Percentiles rank a stretch among this genome's conserved stretches.
Conservation (phyloP, 2,329 filamentous ascomycete species). For the Alternaria triticimaculans region DNA sequence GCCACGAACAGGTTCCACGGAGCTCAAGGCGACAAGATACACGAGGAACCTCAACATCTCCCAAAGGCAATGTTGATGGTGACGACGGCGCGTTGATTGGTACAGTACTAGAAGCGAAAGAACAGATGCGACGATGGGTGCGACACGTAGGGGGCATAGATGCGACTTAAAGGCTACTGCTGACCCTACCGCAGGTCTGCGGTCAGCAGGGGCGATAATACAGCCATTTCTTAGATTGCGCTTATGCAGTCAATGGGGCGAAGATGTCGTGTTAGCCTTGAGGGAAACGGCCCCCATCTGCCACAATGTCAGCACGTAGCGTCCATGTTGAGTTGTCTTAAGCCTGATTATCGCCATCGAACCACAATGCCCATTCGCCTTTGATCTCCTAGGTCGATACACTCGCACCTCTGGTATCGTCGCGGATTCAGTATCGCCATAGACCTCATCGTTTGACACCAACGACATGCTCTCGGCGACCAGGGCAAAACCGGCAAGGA, state of each 20-base stretch:
- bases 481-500: too few relatives aligned
- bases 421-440: too few relatives aligned
- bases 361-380: too few relatives aligned
- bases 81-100: not conserved
- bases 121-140: not conserved
- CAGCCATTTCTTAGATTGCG: not conserved
- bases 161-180: not conserved
- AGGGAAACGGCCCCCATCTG: not conserved
- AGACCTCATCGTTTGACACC: too few relatives aligned
- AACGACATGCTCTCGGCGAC: too few relatives aligned
- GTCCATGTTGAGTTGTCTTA: too few relatives aligned
- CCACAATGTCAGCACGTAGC: too few relatives aligned
- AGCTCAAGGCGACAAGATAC: not conserved
- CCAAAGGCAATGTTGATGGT: not conserved
- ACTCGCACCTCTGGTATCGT: too few relatives aligned
- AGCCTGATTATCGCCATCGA: too few relatives aligned
- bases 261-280: not conserved
- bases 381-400: too few relatives aligned
- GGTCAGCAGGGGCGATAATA: not conserved
- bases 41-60: not conserved
- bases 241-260: not conserved
- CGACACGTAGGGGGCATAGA: not conserved
- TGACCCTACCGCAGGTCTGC: constrained; percentile 7
- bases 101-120: not conserved
- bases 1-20: not conserved